Base-by-base conservation (phyloP, 805 yeast species). In the Crinitomyces ghanaensis region DNA sequence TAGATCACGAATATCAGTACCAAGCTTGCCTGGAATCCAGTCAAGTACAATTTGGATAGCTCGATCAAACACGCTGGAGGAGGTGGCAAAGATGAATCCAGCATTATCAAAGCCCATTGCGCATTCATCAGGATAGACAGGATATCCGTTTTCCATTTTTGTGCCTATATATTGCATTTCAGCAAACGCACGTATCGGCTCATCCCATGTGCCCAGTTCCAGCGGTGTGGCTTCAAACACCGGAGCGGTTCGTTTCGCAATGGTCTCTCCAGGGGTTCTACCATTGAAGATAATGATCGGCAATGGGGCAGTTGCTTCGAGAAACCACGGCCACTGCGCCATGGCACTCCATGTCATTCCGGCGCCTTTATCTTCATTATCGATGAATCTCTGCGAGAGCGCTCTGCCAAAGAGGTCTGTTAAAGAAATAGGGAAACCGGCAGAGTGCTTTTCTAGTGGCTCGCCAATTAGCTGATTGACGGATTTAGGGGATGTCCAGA, bases 141-240 rank as follows among this genome's bases (percentile, higher is more conserved):
- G 75, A 15, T 49, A 39, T 20, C 94, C 94, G 38, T 71, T 64
- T 15, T 63, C 48, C 20, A 77, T 65, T 15, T 65, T 54, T 1
- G 93, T 66, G 8, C 94, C 95, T 30, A 81, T 53, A 50, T 77
- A 83, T 51, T 72, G 65, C 21, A 74, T 53, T 36, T 77, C 74
- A 9, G 74, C 61, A 53, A 84, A 83, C 3, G 78, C 61, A 36
- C 65, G 60, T 32, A 81, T 55, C 1, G 79, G 62, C 9, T 83
- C 79, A 50, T 85, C 95, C 88, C 88, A 84, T 3, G 88, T 74
- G n/a, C 95, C 95, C 45, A 84, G 56, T 51, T 77, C 80, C 44
- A 60, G 74, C 7, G 93, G 85, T 33, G 50, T 55, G 36, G 59
- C 36, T 39, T 61, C 66, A 31, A 50, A 49, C 18, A 53, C 65